Base-by-base conservation (phyloP, 768 basidiomycete genomes). In the Tulasnella sp. region DNA sequence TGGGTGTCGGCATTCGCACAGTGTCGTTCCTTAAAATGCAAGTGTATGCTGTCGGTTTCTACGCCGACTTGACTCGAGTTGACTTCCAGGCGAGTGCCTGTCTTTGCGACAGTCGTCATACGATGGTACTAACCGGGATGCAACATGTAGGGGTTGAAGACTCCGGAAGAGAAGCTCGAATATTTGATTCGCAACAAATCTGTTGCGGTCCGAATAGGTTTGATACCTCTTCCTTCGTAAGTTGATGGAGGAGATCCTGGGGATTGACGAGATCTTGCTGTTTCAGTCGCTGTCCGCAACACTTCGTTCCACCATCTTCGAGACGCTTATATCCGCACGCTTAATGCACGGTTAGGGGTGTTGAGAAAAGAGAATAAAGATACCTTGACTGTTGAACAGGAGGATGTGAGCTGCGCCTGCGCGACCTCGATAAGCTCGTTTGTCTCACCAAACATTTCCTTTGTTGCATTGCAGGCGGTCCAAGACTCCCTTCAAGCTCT, bases 271-370 rank as follows among this genome's bases (percentile, higher is more conserved):
- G 24, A 5, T 54, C n/a, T 6, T 54, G 24, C 8, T 54, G 22
- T 28, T 41, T 20, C 31, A 80, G 79, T 80, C 18, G 69, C 79
- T 16, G 72, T 72, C n/a, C 69, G 79, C 37, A 80, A 80, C 48
- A 80, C 79, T 31, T 80, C 79, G 20, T 80, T 80, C 79, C 79
- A 80, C n/a, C 79, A 80, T 46, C 79, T 80, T 34, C 42, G 79
- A 46, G 79, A 80, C 46, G 79, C 79, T 34, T 80, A 80, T 28
- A 60, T 80, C 16, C 79, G 79, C 28, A 12, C 79, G 22, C 48
- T 80, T 14, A 69, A 80, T 8, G 74, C 31, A 34, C 69, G 79
- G 58, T 14, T 80, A 28, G 72, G 31, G 7, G 37, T 80, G 1
- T n/a, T n/a, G 37, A 42, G 40, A 34, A 73, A 73, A 80, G 72